phyloP scores from a whole-genome alignment of 495 filamentous ascomycete species.

The Talaromyces liani region DNA sequence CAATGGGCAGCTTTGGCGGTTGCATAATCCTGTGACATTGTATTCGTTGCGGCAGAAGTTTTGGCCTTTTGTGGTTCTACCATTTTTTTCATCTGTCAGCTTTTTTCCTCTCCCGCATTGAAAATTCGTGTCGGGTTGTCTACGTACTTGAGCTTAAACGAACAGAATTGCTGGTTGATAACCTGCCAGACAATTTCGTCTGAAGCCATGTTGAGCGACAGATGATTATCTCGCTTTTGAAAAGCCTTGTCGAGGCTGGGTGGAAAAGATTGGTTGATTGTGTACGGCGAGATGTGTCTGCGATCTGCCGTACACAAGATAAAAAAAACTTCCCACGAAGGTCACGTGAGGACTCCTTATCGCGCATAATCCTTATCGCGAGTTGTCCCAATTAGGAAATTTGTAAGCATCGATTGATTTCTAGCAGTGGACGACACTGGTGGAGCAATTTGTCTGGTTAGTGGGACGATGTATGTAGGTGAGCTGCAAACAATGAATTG shows the following conservation, averaged over 20 bases:
- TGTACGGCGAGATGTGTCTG: not conserved
- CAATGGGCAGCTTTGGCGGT: constrained; percentile 87
- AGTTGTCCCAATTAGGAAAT: not conserved
- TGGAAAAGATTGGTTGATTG: not conserved
- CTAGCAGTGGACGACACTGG: not conserved
- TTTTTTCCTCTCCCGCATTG: constrained; percentile 2
- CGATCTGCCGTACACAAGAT: not conserved
- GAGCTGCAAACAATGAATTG: no score
- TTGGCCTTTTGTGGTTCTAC: constrained; percentile 79
- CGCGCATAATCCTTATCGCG: not conserved
- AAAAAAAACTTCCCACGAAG: constrained; percentile 2
- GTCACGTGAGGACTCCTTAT: not conserved
- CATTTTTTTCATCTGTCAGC: not conserved
- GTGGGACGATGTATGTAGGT: no score
- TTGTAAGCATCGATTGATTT: not conserved
- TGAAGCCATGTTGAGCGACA: constrained; percentile 53
- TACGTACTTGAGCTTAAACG: constrained; percentile 86
- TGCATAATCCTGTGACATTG: constrained; percentile 92
- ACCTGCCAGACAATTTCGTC: constrained; percentile 98
- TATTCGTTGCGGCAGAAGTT: constrained; percentile 97
- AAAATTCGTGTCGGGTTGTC: not conserved
- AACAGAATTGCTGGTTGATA: constrained; percentile 93
- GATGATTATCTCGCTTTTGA: not conserved
- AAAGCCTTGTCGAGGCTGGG: not conserved
- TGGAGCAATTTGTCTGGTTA: not conserved